Base-by-base conservation (phyloP, 2,329 filamentous ascomycete species). In the Fusarium compactum region DNA sequence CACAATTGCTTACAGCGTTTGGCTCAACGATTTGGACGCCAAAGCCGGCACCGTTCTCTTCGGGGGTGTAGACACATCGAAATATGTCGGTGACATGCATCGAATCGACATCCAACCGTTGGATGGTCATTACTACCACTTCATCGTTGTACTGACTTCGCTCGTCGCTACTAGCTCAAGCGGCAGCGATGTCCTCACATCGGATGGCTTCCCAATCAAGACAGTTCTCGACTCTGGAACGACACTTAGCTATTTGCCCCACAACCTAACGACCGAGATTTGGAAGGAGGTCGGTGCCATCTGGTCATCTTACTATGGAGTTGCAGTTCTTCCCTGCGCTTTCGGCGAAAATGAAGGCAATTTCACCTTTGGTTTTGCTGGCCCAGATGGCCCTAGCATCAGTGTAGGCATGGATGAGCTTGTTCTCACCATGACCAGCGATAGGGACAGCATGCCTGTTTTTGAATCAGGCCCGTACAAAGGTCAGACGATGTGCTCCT, bases 31-130 rank as follows among this genome's bases (percentile, higher is more conserved):
- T 57, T 77, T 87, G 12, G 83, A 83, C 62, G 80, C 91, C 1
- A 89, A 85, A 64, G 90, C 86, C 3, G 93, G 93, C 38, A 91
- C 83, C 71, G 90, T 95, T 64, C 82, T 95, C 3, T 96, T 95
- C 71, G 93, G 93, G 41, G 93, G 92, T n/a, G 89, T 95, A 62
- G 92, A 95, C 77, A 92, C 88, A 0, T 87, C 85, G 63, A 95
- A 95, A 77, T 96, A 89, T 79, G 77, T 83, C 1, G 92, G 92
- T 50, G 78, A 86, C 4, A 83, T 95, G 32, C 84, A 85, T 47
- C 87, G 85, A 8, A 82, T 94, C 29, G 84, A 90, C 18, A 83
- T 94, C 65, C 82, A 79, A 7, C 57, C 70, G 16, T 77, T 84
- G 56, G 77, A 82, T 50, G 54, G 83, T 52, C 68, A 73, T 56